Evolutionary conservation across 1,284 basidiomycete genomes (phyloP).

Genomic region (Rhodotorula sp.): DNA sequence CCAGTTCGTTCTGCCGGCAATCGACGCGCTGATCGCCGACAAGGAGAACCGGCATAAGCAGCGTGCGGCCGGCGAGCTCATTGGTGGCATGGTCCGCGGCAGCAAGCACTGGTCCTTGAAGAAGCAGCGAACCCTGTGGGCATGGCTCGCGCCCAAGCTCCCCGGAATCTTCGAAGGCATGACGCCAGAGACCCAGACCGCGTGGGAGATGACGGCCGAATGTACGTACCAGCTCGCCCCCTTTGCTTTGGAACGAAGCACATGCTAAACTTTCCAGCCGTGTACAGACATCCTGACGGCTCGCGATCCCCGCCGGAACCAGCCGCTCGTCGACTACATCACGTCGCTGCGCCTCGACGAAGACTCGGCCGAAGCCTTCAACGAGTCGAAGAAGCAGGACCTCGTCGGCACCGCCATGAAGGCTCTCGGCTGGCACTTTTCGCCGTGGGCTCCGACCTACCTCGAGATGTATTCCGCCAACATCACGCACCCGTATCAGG

Average conservation of each 20-base stretch:
- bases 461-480: slow-evolving; percentile 53
- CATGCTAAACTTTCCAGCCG: neutral
- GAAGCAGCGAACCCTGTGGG: slow-evolving; percentile 66
- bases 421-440: slow-evolving; percentile 69
- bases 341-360: slow-evolving; percentile 41
- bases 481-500: slow-evolving; percentile 46
- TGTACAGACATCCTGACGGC: slow-evolving; percentile 58
- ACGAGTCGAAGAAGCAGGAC: slow-evolving; percentile 43
- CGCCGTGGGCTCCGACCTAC: slow-evolving; percentile 65
- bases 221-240: slow-evolving; percentile 14
- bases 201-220: slow-evolving; percentile 51
- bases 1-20: slow-evolving; percentile 56
- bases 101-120: slow-evolving; percentile 83
- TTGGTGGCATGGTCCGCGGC: slow-evolving; percentile 67
- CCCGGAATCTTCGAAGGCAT: slow-evolving; percentile 64
- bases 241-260: neutral
- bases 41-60: slow-evolving; percentile 81
- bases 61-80: slow-evolving; percentile 80
- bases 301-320: slow-evolving; percentile 81
- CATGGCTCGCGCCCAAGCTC: slow-evolving; percentile 72
- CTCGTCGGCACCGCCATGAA: slow-evolving; percentile 38
- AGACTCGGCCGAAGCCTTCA: slow-evolving; percentile 45
- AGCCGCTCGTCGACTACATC: slow-evolving; percentile 76
- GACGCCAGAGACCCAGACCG: slow-evolving; percentile 52
- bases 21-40: slow-evolving; percentile 65